These are phyloP conservation scores for Termitomyces sp. DNA, from an alignment of 768 basidiomycete species.

Conservation along the genomic window DNA sequence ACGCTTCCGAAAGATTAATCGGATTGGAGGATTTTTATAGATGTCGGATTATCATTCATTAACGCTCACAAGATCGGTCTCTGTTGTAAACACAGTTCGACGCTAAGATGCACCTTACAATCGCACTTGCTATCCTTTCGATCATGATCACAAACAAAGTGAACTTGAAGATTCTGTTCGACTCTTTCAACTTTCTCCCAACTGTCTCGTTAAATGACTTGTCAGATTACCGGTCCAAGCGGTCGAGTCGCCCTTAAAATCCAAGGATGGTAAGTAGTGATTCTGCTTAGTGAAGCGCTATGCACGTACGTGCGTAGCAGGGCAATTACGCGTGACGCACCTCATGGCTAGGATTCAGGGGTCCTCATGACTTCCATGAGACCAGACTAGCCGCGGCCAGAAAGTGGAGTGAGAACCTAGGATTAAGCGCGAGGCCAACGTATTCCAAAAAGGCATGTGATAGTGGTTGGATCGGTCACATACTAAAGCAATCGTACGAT, in stretches of 20 bases:
- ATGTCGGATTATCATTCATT: not conserved
- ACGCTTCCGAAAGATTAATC: slow-evolving; percentile 30
- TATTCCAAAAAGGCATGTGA: too few relatives aligned
- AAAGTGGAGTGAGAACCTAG: too few relatives aligned
- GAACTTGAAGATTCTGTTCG: not conserved
- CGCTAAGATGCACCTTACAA: too few relatives aligned
- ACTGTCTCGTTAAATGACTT: not conserved
- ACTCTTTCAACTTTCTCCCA: not conserved
- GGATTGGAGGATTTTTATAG: not conserved
- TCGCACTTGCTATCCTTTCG: not conserved
- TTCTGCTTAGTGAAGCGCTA: not conserved
- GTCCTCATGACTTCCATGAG: not conserved
- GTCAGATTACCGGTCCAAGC: not conserved
- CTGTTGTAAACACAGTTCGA: not conserved
- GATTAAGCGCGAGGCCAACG: too few relatives aligned
- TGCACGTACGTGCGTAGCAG: not conserved
- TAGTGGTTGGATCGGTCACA: too few relatives aligned
- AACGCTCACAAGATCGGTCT: not conserved
- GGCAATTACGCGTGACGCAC: not conserved
- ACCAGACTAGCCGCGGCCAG: too few relatives aligned
- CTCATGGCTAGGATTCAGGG: not conserved
- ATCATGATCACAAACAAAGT: too few relatives aligned
- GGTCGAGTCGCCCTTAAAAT: not conserved
- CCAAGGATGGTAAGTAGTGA: not conserved
- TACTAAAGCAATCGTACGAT: not conserved